Base-by-base conservation (phyloP, 176 grass and related monocot genomes). In the Leersia perrieri region DNA sequence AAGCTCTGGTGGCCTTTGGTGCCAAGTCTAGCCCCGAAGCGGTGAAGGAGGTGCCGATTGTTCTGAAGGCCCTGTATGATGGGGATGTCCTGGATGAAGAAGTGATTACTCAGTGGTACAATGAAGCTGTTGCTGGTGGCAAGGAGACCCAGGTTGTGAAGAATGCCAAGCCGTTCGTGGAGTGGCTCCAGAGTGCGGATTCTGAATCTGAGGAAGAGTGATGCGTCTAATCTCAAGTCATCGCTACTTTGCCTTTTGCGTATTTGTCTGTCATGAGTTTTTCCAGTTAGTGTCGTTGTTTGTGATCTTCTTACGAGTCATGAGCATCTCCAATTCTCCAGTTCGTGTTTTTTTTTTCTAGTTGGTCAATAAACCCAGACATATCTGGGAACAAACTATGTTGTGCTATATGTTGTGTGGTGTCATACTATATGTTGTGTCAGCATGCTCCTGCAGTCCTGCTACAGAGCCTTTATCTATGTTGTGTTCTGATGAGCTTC, bases 1-100 rank as follows among this genome's bases (percentile, higher is more conserved):
- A 25, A 58, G 53, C 53, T n/a, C 53, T 58, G 22, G 53, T 58
- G 7, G 53, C 53, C 53, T 58, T 58, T 10, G 53, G 53, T 58
- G 22, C 53, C n/a, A 58, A 58, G 53, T 9, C 53, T 28, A 74
- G 60, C 12, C 25, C 64, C 0, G 92, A 94, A 60, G 92, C 90
- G 1, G 80, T 98, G 44, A 98, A 94, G 88, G 95, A 98, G 66
- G 77, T 94, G 1, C 90, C 92, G 0, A 73, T 94, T 0, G 92
- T 92, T 22, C 49, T 92, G 9, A 98, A 94, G 25, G 77, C 26
- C 6, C 89, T 97, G 4, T 97, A 97, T 0, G 95, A 97, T 2
- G 85, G 33, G 0, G 95, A 97, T 31, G 5, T 90, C 28, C 73
- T 97, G 0, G 95, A 98, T 34, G 95, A 98, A 71, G 92, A 92